Base-by-base conservation (phyloP, 208 protist genomes). In the Wallacemonas collosoma region DNA sequence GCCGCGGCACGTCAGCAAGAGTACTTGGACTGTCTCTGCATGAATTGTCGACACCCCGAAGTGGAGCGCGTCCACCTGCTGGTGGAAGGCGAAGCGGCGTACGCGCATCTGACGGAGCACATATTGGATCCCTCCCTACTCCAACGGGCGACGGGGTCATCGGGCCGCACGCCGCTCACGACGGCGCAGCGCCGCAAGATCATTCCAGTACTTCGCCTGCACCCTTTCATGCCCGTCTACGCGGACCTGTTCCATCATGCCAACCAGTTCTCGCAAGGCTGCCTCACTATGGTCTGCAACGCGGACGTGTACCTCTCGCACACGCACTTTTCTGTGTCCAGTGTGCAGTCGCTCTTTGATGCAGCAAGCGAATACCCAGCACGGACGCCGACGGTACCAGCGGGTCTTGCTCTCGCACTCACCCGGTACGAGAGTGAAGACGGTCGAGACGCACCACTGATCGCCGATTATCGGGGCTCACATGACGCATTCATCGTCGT, bases 251-350 rank as follows among this genome's bases (percentile, higher is more conserved):
- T 97, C 65, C 17, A 66, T 2, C 65, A 90, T 61, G 92, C 89
- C 1, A 94, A 91, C 68, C 55, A 92, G 15, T 77, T 93, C 4
- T 47, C 62, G 0, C n/a, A 48, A 53, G 77, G 79, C 14, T 54
- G 72, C 40, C 79, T 94, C 11, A 72, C 74, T 7, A 95, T 97
- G 92, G 75, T 97, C 54, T 94, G 88, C 75, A 97, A 97, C 76
- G 88, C 89, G 0, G 89, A 97, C 68, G 82, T 97, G 15, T 89
- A 91, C 73, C 72, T 95, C 9, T 85, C 86, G 6, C 69, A 67
- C 1, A 3, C 5, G 4, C 51, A 81, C 50, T 89, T 90, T 38
- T 58, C 55, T 51, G 75, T 92, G 2, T 1, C 41, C 0, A 72
- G 73, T 2, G 71, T 88, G 1, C 57, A 74, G 40, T 9, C 56